Base-by-base conservation (phyloP, 1,139 yeast species). In the Yamadazyma aaseri region DNA sequence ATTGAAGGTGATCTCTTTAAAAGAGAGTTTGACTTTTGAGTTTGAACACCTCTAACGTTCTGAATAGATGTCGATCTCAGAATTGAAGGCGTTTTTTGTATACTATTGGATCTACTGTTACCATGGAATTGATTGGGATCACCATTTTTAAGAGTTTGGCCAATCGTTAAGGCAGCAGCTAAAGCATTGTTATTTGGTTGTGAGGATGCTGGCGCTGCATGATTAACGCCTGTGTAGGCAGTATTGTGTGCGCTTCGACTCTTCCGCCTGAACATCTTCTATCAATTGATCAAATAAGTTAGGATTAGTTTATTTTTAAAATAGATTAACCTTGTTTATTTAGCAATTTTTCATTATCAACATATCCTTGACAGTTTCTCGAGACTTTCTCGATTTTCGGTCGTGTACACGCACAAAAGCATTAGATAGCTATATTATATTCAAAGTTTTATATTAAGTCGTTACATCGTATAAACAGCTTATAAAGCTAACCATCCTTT, bases 91-190 rank as follows among this genome's bases (percentile, higher is more conserved):
- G 44, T 37, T 28, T 48, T 26, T 25, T 42, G 49, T 3, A 43
- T 22, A 11, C 48, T 37, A 22, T 32, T 34, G 7, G 42, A 24
- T 20, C 45, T 30, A n/a, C 34, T 14, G 8, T 27, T 13, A 11
- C 15, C 18, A 15, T 20, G 17, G 15, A 11, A 17, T n/a, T 12
- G 8, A 17, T 32, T 27, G 8, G n/a, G 13, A 14, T 29, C 38
- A 17, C 33, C 34, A 17, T 29, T 29, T 26, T 41, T 43, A 4
- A 39, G 26, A 14, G 29, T 30, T 10, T 65, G 55, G 5, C 76
- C 76, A 42, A 70, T 70, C 27, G 72, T 60, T 32, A 65, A 50
- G 2, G 76, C 76, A 4, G 76, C 76, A 6, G 76, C 76, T 50
- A 66, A 50, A 10, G 76, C 76, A 34, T 59, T 58, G 29, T 59